These are phyloP conservation scores for Elsinoe arachidis DNA, from an alignment of 2,329 filamentous ascomycete species.

Conservation along the genomic window DNA sequence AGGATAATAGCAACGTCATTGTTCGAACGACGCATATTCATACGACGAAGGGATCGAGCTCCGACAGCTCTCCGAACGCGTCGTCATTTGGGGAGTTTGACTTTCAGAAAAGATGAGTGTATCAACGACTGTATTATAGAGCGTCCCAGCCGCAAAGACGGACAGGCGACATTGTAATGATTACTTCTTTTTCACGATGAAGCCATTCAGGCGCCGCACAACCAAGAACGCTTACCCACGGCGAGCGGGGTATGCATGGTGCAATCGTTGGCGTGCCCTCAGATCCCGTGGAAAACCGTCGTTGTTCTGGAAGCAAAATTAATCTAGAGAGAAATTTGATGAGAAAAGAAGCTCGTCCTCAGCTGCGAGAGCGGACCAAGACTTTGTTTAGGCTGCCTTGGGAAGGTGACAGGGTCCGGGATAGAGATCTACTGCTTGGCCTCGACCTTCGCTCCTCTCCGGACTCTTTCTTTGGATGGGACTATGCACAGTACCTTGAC, in stretches of 20 bases:
- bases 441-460: background rate
- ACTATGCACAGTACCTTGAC: background rate
- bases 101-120: constrained; percentile 3
- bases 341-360: background rate
- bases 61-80: constrained; percentile 5
- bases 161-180: background rate
- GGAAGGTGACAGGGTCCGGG: constrained; percentile 12
- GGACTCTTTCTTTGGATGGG: background rate
- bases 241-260: background rate
- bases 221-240: background rate
- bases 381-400: background rate
- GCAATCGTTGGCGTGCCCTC: too few relatives aligned
- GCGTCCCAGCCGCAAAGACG: background rate
- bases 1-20: constrained; percentile 1
- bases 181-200: background rate
- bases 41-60: background rate
- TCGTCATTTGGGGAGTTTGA: constrained; percentile 1
- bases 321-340: background rate
- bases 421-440: constrained; percentile 11
- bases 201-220: background rate
- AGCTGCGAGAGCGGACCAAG: constrained; percentile 1
- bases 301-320: background rate
- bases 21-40: constrained; percentile 4
- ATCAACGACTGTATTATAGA: background rate
- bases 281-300: background rate